Evolutionary conservation across 257 asterid species (phyloP).

Genomic region (Solanum clarkiae): DNA sequence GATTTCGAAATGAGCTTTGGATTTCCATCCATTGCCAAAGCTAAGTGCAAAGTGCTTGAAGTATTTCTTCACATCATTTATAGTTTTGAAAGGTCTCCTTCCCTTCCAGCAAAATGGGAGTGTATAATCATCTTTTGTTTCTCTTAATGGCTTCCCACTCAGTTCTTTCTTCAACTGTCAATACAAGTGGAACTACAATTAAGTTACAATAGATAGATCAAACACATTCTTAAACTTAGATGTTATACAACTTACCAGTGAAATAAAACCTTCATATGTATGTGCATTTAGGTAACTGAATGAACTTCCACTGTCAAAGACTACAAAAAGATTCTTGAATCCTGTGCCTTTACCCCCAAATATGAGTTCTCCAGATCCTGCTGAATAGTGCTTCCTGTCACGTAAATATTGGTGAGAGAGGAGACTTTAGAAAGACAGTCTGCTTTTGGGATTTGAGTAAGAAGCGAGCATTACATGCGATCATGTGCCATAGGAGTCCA

Average conservation of each 20-base stretch:
- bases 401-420: background rate
- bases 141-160: slow-evolving; percentile 52
- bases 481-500: slow-evolving; percentile 90
- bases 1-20: slow-evolving; percentile 58
- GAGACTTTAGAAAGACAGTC: background rate
- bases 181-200: background rate
- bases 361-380: slow-evolving; percentile 65
- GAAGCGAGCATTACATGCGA: slow-evolving; percentile 31
- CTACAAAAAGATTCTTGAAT: slow-evolving; percentile 49
- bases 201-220: background rate
- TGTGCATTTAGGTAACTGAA: slow-evolving; percentile 69
- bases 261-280: slow-evolving; percentile 48
- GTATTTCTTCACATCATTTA: slow-evolving; percentile 58
- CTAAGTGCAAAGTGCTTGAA: slow-evolving; percentile 67
- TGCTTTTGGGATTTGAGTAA: background rate
- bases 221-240: background rate
- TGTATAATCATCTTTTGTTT: slow-evolving; percentile 61
- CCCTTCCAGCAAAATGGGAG: slow-evolving; percentile 94
- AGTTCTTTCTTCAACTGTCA: slow-evolving; percentile 55
- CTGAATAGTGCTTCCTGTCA: slow-evolving; percentile 72
- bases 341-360: slow-evolving; percentile 74
- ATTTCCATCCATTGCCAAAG: slow-evolving; percentile 66
- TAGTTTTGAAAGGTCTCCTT: slow-evolving; percentile 57
- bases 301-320: slow-evolving; percentile 98
- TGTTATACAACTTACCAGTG: slow-evolving; percentile 39